phyloP scores from a whole-genome alignment of 225 moss, liverwort and hornwort genomes.

The Thuidium tamariscinum region DNA sequence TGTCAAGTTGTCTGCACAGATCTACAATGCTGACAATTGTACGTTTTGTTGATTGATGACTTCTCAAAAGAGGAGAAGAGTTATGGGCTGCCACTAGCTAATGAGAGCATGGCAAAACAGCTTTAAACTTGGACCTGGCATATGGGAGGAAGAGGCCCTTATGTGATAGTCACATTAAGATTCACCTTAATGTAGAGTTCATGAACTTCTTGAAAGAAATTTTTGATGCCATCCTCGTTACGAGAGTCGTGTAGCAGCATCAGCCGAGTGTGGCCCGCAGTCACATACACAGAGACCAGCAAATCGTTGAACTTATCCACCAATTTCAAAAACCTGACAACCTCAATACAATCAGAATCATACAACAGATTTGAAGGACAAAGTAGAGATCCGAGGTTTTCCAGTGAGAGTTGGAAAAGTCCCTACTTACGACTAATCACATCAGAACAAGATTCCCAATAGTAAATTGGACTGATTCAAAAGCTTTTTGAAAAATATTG shows the following conservation, averaged over 20 bases:
- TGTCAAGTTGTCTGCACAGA: not conserved
- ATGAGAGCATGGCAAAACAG: not conserved
- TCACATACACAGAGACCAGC: slow-evolving; percentile 84
- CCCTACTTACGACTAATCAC: not conserved
- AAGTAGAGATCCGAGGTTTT: not conserved
- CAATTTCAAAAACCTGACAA: slow-evolving; percentile 74
- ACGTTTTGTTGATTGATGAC: not conserved
- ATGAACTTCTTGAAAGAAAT: slow-evolving; percentile 94
- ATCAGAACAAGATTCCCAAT: not conserved
- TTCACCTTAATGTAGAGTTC: slow-evolving; percentile 90
- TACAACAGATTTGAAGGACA: not conserved
- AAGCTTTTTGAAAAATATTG: not conserved
- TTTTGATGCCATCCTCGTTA: slow-evolving; percentile 94
- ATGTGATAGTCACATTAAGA: not conserved
- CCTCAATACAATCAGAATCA: not conserved
- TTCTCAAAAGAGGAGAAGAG: not conserved
- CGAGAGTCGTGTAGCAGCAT: slow-evolving; percentile 97
- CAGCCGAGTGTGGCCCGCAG: slow-evolving; percentile 82
- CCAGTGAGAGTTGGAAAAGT: not conserved
- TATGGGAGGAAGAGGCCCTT: not conserved
- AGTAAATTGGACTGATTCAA: not conserved
- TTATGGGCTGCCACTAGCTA: not conserved
- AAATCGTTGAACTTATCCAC: slow-evolving; percentile 94
- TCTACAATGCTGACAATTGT: not conserved
- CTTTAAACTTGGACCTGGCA: not conserved